Conservation (phyloP, 1,139 yeast species). For the Casaregolazyma suthepensis region DNA sequence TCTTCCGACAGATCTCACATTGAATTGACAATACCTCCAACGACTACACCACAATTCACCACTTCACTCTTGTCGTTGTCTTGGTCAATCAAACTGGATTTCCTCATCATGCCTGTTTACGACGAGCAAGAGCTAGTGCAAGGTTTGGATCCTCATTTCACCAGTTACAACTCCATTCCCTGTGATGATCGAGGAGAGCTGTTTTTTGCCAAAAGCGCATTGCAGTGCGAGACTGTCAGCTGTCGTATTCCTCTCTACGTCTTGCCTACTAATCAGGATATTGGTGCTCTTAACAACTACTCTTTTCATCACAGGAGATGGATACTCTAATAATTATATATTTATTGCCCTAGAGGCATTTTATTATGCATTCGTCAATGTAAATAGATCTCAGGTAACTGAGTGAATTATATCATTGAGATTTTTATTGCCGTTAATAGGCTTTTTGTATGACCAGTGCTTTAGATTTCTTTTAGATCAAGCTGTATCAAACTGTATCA, state of each 20-base stretch:
- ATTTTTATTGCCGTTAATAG: not conserved
- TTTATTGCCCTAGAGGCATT: not conserved
- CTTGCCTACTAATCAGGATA: constrained; percentile 30
- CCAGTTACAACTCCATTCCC: constrained; percentile 1
- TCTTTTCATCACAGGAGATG: constrained; percentile 17
- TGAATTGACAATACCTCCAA: constrained; percentile 32
- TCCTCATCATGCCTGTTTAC: constrained; percentile 26
- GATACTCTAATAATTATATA: constrained; percentile 13
- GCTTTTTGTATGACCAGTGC: not conserved
- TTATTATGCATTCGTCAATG: constrained; percentile 4
- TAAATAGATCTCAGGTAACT: not conserved
- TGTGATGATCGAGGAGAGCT: constrained; percentile 18
- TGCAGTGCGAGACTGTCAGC: constrained; percentile 28
- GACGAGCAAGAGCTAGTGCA: not conserved
- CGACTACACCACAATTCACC: constrained; percentile 33
- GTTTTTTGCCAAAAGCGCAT: constrained; percentile 23
- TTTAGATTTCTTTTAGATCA: not conserved
- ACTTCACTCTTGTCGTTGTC: constrained; percentile 29
- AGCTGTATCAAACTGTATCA: not conserved
- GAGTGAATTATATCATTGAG: not conserved
- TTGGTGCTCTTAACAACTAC: constrained; percentile 26
- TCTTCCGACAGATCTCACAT: constrained; percentile 20
- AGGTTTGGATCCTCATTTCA: not conserved
- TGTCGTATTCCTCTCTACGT: constrained; percentile 32
- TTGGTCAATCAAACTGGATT: constrained; percentile 34